Conservation (phyloP, 2,329 filamentous ascomycete genomes). For the Apiospora rasikravindrae region DNA sequence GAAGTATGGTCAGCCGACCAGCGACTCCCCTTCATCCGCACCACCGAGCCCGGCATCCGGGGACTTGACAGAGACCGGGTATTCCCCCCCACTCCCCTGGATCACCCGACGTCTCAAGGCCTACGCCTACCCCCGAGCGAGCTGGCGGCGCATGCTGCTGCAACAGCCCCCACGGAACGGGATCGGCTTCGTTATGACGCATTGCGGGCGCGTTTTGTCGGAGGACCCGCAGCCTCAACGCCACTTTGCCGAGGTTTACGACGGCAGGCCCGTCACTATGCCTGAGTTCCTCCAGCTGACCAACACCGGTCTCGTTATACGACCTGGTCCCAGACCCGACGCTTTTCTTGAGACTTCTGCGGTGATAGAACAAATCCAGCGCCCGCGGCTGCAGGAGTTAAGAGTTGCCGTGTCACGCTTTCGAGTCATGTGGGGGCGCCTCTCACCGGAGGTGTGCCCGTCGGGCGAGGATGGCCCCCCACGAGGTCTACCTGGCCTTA, state of each 20-base stretch:
- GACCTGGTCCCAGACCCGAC: neutral
- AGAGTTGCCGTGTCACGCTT: neutral
- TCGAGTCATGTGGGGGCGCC: neutral
- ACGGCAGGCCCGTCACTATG: neutral
- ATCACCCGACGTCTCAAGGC: neutral
- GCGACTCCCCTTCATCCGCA: neutral
- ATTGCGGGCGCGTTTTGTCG: neutral
- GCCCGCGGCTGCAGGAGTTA: neutral
- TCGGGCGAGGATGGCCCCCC: neutral
- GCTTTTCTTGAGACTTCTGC: too few species aligned
- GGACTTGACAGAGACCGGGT: neutral
- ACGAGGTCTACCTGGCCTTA: neutral
- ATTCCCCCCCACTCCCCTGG: neutral
- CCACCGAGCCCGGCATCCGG: neutral
- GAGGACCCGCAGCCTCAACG: neutral
- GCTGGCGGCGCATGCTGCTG: slow-evolving; percentile 23
- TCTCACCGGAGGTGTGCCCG: neutral
- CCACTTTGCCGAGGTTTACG: neutral
- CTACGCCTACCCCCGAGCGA: neutral
- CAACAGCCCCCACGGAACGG: slow-evolving; percentile 26
- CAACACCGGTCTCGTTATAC: neutral
- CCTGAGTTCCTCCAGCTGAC: neutral
- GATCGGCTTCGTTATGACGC: slow-evolving; percentile 25
- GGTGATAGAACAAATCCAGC: neutral
- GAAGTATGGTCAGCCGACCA: neutral